A percentile compares a stretch with the other conserved stretches of the same genome.
Conservation (phyloP, 1,139 yeast species). For the Protomyces macrosporus region DNA sequence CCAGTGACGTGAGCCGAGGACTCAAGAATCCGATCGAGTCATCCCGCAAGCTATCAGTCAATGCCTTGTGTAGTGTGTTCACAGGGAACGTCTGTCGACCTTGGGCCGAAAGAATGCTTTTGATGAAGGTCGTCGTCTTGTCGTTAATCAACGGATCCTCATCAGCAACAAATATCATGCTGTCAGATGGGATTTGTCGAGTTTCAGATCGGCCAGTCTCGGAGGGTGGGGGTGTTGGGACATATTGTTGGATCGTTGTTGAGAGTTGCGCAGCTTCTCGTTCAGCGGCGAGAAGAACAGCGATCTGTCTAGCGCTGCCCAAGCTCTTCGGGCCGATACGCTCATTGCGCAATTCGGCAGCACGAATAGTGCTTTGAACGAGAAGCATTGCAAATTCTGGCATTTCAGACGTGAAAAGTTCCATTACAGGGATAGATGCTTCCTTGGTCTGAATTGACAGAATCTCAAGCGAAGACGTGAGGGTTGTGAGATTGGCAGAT, state of each 20-base stretch:
- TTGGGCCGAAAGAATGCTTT: neutral
- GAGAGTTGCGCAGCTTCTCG: neutral
- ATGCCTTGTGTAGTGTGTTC: neutral
- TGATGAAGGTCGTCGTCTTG: neutral
- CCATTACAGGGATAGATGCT: too few species aligned
- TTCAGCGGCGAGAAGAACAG: neutral
- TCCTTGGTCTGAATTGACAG: too few species aligned
- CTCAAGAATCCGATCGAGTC: neutral
- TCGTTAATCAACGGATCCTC: neutral
- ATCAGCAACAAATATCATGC: neutral
- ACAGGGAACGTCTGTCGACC: too few species aligned
- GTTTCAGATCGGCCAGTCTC: neutral
- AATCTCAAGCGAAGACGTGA: too few species aligned
- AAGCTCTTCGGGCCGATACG: neutral
- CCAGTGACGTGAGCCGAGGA: neutral
- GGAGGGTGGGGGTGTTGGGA: neutral
- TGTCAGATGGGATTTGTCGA: neutral
- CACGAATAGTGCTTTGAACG: neutral
- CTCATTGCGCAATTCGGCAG: neutral
- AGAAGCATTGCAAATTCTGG: neutral
- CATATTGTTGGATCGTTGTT: neutral
- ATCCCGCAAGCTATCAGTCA: neutral
- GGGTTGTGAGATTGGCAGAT: too few species aligned
- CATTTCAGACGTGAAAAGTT: too few species aligned
- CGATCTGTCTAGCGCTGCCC: neutral